phyloP scores from a whole-genome alignment of 139 green algal genomes.

The Chlorella sp. region DNA sequence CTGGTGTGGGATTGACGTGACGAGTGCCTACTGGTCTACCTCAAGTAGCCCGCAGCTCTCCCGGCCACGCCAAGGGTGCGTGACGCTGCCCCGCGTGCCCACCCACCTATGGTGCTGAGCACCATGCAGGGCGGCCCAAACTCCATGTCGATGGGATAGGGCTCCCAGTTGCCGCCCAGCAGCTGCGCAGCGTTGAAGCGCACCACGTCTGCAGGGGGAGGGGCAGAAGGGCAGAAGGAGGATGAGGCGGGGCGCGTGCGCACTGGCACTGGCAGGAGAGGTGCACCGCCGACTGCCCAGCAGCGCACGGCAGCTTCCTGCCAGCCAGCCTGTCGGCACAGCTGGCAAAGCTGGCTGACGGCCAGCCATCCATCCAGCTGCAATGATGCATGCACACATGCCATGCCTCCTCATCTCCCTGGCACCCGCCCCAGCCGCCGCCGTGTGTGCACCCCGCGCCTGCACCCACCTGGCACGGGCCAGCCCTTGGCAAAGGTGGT shows the following conservation, averaged over 20 bases:
- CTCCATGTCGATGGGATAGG: constrained; percentile 98
- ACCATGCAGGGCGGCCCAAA: constrained; percentile 96
- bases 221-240: not conserved
- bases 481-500: constrained; percentile 97
- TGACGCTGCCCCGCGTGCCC: too few species aligned
- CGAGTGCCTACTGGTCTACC: too few species aligned
- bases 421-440: too few species aligned
- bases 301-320: not conserved
- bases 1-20: too few species aligned
- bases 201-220: constrained; percentile 77
- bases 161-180: constrained; percentile 91
- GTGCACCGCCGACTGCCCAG: not conserved
- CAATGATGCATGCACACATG: not conserved
- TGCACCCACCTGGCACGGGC: constrained; percentile 56
- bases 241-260: not conserved
- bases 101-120: constrained; percentile 85
- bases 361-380: too few species aligned
- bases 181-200: constrained; percentile 61
- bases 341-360: too few species aligned
- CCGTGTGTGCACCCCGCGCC: too few species aligned
- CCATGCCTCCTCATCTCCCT: not conserved
- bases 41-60: too few species aligned
- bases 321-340: not conserved
- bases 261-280: not conserved
- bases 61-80: too few species aligned